These are phyloP conservation scores for Acanthamoeba triangularis DNA, from an alignment of 208 protist species.

Conservation along the genomic window DNA sequence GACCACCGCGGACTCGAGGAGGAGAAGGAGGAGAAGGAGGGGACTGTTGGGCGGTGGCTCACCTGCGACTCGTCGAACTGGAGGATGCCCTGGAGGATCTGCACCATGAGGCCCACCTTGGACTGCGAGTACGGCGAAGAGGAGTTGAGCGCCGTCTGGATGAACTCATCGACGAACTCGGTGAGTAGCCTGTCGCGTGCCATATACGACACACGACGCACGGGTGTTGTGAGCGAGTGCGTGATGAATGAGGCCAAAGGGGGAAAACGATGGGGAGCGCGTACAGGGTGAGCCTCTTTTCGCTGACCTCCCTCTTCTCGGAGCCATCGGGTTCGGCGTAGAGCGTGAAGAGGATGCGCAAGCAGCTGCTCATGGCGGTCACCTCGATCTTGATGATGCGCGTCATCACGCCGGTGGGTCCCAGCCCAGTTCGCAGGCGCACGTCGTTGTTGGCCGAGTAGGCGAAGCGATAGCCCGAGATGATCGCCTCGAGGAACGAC, in stretches of 20 bases:
- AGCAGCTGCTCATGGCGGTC: constrained; percentile 23
- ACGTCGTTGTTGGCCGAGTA: constrained; percentile 59
- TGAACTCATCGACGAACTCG: constrained; percentile 29
- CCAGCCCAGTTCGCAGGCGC: constrained; percentile 12
- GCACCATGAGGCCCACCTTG: constrained; percentile 61
- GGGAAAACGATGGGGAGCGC: not conserved
- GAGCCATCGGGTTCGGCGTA: not conserved
- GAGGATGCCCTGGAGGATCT: constrained; percentile 55
- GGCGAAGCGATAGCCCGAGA: constrained; percentile 3
- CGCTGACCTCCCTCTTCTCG: constrained; percentile 5
- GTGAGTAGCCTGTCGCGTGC: not conserved
- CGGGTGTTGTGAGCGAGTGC: not conserved
- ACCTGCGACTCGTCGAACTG: constrained; percentile 12
- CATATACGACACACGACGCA: not conserved
- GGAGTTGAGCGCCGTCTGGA: constrained; percentile 31
- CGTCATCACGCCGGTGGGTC: constrained; percentile 49
- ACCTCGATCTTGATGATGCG: constrained; percentile 67
- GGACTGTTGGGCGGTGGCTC: not conserved
- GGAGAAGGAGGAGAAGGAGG: not conserved
- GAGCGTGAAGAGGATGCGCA: constrained; percentile 58
- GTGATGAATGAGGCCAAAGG: not conserved
- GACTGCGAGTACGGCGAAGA: constrained; percentile 35
- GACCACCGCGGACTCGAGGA: not conserved
- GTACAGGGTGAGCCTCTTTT: constrained; percentile 17
- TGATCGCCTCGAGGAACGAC: constrained; percentile 15